These are phyloP conservation scores for Ashbya aceris DNA, from an alignment of 1,139 yeast genomes.

Conservation along the genomic window DNA sequence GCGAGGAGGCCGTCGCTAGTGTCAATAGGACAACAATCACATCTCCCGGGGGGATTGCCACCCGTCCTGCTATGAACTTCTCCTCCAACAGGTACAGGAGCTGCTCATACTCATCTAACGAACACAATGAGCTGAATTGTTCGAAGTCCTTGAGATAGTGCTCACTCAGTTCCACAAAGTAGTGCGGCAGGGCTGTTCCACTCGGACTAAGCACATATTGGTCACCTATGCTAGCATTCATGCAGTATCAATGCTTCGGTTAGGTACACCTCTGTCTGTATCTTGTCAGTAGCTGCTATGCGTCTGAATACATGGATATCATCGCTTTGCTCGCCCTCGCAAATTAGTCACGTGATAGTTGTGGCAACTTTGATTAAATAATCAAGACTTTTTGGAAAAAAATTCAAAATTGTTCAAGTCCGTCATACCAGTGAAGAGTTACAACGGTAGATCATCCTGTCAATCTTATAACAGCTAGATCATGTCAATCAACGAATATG, in stretches of 20 bases:
- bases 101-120: slow-evolving; percentile 23
- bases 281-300: no score
- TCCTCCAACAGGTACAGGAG: slow-evolving; percentile 20
- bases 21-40: slow-evolving; percentile 23
- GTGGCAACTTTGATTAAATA: no score
- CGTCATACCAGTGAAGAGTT: no score
- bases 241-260: no score
- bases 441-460: no score
- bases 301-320: no score
- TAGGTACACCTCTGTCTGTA: no score
- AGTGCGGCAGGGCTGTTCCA: slow-evolving; percentile 14
- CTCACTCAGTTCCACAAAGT: slow-evolving; percentile 22
- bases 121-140: slow-evolving; percentile 21
- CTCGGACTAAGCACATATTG: slow-evolving; percentile 8
- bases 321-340: no score
- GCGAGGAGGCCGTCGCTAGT: slow-evolving; percentile 17
- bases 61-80: slow-evolving; percentile 8
- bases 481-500: slow-evolving; percentile 35
- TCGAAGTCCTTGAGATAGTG: slow-evolving; percentile 19
- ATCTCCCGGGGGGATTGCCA: slow-evolving; percentile 24
- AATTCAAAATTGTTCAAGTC: no score
- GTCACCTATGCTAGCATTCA: slow-evolving; percentile 3
- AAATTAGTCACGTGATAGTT: no score
- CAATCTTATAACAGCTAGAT: not conserved
- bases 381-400: no score